Conservation (phyloP, 2,329 filamentous ascomycete genomes). For the Talaromyces piceae region DNA sequence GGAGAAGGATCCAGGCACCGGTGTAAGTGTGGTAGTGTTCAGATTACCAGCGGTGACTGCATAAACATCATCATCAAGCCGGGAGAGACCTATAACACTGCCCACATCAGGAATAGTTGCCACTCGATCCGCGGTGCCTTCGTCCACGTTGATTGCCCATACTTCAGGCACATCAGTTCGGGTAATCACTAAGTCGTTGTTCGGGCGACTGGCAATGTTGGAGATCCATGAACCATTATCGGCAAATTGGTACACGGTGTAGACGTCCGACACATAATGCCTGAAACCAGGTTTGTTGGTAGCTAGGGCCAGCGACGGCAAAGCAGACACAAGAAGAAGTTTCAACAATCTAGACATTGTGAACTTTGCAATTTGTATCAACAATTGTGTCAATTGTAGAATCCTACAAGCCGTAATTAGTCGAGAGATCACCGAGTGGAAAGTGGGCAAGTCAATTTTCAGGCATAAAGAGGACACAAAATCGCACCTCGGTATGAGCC, state of each 20-base stretch:
- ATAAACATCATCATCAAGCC: conserved; percentile 13
- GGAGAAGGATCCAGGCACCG: conserved; percentile 11
- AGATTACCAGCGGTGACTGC: conserved; percentile 13
- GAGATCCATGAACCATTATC: conserved; percentile 25
- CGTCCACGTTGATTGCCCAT: conserved; percentile 13
- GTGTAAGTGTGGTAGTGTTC: conserved; percentile 2
- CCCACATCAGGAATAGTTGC: conserved; percentile 11
- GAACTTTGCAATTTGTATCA: background rate
- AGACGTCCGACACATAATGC: background rate
- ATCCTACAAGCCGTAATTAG: background rate
- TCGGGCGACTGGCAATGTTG: conserved; percentile 24
- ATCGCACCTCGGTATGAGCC: too few relatives aligned
- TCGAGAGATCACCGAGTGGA: too few relatives aligned
- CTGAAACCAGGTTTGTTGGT: conserved; percentile 9
- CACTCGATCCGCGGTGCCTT: conserved; percentile 9
- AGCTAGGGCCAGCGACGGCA: conserved; percentile 6
- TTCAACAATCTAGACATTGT: background rate
- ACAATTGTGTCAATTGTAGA: background rate
- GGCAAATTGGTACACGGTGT: conserved; percentile 18
- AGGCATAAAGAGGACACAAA: too few relatives aligned
- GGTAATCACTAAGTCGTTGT: conserved; percentile 26
- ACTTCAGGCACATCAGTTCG: conserved; percentile 13
- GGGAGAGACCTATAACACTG: conserved; percentile 13
- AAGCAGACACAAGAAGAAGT: background rate
- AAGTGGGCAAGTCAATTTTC: too few relatives aligned